Evolutionary conservation across 148 eudicot genomes (phyloP).

Genomic region (Silene uniflora): DNA sequence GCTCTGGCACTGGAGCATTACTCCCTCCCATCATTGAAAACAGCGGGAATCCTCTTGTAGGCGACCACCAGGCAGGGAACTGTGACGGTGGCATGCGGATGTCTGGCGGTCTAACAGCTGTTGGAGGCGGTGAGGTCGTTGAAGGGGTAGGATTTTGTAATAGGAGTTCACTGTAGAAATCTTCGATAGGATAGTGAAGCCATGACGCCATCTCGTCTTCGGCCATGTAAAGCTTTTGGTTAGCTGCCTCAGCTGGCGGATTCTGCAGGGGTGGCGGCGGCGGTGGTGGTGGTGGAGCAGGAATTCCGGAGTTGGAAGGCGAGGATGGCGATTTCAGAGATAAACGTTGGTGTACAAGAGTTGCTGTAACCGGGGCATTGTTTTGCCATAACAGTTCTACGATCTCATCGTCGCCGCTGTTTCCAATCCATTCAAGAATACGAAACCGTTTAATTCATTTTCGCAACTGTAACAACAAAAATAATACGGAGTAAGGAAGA

Average conservation of each 20-base stretch:
- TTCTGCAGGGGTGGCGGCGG: neutral
- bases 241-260: neutral
- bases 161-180: slow-evolving; percentile 47
- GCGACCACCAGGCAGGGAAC: too few species aligned
- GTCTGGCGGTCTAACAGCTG: slow-evolving; percentile 7
- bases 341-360: slow-evolving; percentile 40
- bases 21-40: slow-evolving; percentile 36
- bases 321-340: slow-evolving; percentile 21
- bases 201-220: slow-evolving; percentile 75
- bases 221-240: slow-evolving; percentile 39
- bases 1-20: slow-evolving; percentile 19
- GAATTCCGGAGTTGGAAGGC: neutral
- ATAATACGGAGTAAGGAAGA: too few species aligned
- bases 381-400: slow-evolving; percentile 65
- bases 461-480: neutral
- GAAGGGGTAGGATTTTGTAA: slow-evolving; percentile 21
- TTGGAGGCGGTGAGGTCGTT: slow-evolving; percentile 14
- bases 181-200: slow-evolving; percentile 60
- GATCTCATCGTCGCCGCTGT: slow-evolving; percentile 52
- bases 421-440: neutral
- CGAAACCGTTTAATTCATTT: too few species aligned
- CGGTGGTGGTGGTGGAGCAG: neutral
- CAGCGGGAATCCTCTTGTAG: slow-evolving; percentile 36
- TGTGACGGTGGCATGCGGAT: neutral
- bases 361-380: slow-evolving; percentile 47